These are phyloP conservation scores for Nitzschia sp. DNA, from an alignment of 108 stramenopile species.

Conservation along the genomic window DNA sequence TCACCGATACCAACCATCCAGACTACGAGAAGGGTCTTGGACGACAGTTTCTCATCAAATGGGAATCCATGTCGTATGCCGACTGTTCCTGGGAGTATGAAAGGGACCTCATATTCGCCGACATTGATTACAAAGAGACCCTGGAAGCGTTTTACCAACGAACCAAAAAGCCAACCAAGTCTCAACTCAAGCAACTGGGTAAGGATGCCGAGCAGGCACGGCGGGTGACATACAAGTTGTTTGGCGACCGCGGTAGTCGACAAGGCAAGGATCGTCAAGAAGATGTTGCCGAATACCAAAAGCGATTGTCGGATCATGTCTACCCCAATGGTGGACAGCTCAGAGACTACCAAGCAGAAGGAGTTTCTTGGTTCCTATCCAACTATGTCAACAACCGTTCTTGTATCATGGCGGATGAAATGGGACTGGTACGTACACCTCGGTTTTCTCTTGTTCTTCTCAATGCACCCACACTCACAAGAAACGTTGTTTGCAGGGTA, in stretches of 20 bases:
- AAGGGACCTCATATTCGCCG: conserved; percentile 78
- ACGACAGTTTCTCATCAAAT: conserved; percentile 79
- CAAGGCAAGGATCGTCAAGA: conserved; percentile 44
- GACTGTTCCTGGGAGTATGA: conserved; percentile 80
- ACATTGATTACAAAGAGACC: conserved; percentile 63
- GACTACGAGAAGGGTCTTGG: conserved; percentile 72
- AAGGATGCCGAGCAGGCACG: conserved; percentile 41
- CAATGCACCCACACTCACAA: background rate
- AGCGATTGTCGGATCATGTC: conserved; percentile 44
- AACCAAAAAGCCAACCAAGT: conserved; percentile 47
- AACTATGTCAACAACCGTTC: conserved; percentile 74
- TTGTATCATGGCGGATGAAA: conserved; percentile 94
- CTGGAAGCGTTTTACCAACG: conserved; percentile 56
- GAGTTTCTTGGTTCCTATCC: conserved; percentile 87
- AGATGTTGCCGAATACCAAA: conserved; percentile 53
- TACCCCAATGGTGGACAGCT: conserved; percentile 82
- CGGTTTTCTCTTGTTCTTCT: background rate
- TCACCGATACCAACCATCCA: conserved; percentile 58
- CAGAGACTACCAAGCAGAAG: conserved; percentile 93
- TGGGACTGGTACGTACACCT: conserved; percentile 80
- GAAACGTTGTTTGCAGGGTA: conserved; percentile 12
- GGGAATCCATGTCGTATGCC: conserved; percentile 62
- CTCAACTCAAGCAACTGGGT: conserved; percentile 27
- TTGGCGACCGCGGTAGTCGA: conserved; percentile 52
- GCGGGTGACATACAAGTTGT: conserved; percentile 63